phyloP scores from a whole-genome alignment of 108 stramenopile species.

The Poteriospumella lacustris region DNA sequence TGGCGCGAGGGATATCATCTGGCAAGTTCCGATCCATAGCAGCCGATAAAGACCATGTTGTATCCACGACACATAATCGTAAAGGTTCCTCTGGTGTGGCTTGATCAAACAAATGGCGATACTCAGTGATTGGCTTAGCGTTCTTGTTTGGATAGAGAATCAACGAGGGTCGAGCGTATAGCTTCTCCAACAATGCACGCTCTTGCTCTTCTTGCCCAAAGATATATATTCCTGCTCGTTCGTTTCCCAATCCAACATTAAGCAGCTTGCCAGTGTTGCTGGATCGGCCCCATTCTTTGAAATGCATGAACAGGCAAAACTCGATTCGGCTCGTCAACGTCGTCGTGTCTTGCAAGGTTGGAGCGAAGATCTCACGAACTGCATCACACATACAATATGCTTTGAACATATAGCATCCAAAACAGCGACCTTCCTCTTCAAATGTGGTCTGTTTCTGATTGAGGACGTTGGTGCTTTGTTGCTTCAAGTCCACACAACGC shows the following conservation, averaged over 20 bases:
- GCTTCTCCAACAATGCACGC: not conserved
- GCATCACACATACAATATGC: not conserved
- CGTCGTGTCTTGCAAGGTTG: no score
- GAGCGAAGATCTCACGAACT: not conserved
- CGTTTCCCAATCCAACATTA: not conserved
- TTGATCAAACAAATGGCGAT: not conserved
- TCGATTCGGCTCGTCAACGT: not conserved
- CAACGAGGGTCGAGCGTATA: not conserved
- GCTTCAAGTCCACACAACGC: no score
- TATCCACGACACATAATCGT: not conserved
- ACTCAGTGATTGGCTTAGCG: not conserved
- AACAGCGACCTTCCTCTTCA: no score
- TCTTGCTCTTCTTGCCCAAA: not conserved
- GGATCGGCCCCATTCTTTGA: slow-evolving; percentile 3
- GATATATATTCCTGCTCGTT: not conserved
- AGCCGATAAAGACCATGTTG: not conserved
- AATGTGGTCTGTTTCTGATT: no score
- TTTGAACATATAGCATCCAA: not conserved
- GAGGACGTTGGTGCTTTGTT: no score
- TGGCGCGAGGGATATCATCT: not conserved
- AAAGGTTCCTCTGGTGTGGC: not conserved
- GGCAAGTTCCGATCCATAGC: slow-evolving; percentile 3
- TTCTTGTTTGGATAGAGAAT: slow-evolving; percentile 2
- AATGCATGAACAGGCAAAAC: not conserved
- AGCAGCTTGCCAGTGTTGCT: slow-evolving; percentile 20